A percentile compares a stretch with the other conserved stretches of the same genome.
Evolutionary conservation across 2,329 filamentous ascomycete species (phyloP).

Genomic region (Botrytis paeoniae): DNA sequence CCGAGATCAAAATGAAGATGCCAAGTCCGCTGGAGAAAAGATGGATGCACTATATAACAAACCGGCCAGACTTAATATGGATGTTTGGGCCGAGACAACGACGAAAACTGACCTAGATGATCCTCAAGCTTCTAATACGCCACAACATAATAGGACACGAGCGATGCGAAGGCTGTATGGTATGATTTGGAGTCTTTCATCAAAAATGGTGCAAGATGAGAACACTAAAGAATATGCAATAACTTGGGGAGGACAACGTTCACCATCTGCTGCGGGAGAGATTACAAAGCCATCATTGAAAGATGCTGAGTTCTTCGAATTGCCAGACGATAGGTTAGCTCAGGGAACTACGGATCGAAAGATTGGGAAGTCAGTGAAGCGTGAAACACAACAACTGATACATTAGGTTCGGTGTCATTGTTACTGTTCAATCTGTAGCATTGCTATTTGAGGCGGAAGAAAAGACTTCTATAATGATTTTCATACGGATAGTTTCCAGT

Average conservation of each 20-base stretch:
- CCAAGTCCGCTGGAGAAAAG: not conserved
- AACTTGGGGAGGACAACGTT: conserved; percentile 46
- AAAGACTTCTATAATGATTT: not conserved
- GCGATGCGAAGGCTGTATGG: conserved; percentile 49
- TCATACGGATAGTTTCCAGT: not conserved
- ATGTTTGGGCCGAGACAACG: not conserved
- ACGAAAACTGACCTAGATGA: not conserved
- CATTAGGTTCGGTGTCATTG: not conserved
- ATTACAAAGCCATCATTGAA: conserved; percentile 27
- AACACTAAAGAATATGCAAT: conserved; percentile 38
- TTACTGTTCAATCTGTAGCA: not conserved
- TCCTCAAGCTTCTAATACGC: not conserved
- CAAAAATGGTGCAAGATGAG: conserved; percentile 42
- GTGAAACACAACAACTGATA: not conserved
- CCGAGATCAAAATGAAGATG: not conserved
- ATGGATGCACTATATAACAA: not conserved
- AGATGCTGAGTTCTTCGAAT: conserved; percentile 48
- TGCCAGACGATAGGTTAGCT: conserved; percentile 37
- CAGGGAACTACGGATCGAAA: conserved; percentile 26
- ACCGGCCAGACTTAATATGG: not conserved
- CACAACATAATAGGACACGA: conserved; percentile 26
- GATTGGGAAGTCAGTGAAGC: not conserved
- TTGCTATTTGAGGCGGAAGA: not conserved
- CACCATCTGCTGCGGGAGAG: conserved; percentile 37
- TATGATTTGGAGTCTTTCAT: conserved; percentile 45